These are phyloP conservation scores for Cytospora schulzeri DNA, from an alignment of 2,329 filamentous ascomycete species.

Conservation along the genomic window DNA sequence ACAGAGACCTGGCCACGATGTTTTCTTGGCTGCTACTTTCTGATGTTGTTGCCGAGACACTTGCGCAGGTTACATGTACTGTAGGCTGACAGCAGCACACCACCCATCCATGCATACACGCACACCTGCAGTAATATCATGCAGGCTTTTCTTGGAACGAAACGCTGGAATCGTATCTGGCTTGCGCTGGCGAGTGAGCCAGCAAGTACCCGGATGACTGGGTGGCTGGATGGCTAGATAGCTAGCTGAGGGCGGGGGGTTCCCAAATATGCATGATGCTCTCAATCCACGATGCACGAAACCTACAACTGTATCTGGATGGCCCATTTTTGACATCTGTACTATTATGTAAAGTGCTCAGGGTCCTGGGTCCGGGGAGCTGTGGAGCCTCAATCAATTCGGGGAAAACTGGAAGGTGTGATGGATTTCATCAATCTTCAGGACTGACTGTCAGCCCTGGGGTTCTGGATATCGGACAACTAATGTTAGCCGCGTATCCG, in stretches of 20 bases:
- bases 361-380: slow-evolving; percentile 10
- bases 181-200: not conserved
- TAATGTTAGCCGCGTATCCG: not conserved
- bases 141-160: not conserved
- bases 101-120: not conserved
- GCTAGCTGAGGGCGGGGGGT: not conserved
- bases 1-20: not conserved
- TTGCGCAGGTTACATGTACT: not conserved
- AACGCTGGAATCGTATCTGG: not conserved
- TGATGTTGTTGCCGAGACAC: not conserved
- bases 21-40: not conserved
- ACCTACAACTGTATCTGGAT: not conserved
- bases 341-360: not conserved
- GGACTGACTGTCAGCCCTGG: too few relatives aligned
- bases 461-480: not conserved
- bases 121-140: not conserved
- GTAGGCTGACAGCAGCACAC: not conserved
- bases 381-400: slow-evolving; percentile 10
- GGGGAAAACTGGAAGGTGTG: not conserved
- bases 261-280: not conserved
- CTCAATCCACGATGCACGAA: not conserved
- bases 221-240: not conserved
- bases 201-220: not conserved
- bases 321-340: not conserved
- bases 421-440: not conserved